Evolutionary conservation across 2,329 filamentous ascomycete genomes (phyloP).

Genomic region (Ophiostoma ulmi): DNA sequence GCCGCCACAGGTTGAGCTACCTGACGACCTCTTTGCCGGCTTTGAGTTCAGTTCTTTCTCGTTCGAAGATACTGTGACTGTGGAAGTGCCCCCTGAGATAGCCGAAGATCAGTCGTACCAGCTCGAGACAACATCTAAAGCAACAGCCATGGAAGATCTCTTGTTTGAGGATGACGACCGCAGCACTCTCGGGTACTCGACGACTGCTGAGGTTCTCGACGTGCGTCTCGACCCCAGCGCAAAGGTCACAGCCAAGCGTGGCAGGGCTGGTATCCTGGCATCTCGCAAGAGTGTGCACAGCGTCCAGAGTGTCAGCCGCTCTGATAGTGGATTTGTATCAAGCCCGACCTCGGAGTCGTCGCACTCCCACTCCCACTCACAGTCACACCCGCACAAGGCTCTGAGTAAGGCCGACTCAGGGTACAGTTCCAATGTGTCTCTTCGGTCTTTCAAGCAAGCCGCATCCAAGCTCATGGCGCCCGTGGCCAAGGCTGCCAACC

Average conservation of each 20-base stretch:
- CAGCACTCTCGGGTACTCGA: constrained; percentile 33
- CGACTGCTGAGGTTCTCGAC: constrained; percentile 37
- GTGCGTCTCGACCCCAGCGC: constrained; percentile 43
- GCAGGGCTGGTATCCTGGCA: constrained; percentile 8
- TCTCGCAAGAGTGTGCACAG: constrained; percentile 18
- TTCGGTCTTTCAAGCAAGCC: constrained; percentile 46
- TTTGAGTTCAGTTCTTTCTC: constrained; percentile 37
- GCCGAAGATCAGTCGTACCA: constrained; percentile 29
- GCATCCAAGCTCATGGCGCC: constrained; percentile 32
- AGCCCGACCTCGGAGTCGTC: constrained; percentile 42
- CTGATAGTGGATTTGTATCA: constrained; percentile 49
- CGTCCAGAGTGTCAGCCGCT: constrained; percentile 30
- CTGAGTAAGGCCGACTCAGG: constrained; percentile 57
- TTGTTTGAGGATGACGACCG: constrained; percentile 39
- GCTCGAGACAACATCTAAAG: constrained; percentile 29
- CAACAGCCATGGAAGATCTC: constrained; percentile 41
- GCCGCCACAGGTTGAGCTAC: constrained; percentile 21
- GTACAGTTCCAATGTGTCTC: constrained; percentile 56
- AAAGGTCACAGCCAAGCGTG: constrained; percentile 34
- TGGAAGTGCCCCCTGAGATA: constrained; percentile 28
- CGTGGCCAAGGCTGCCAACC: constrained; percentile 28
- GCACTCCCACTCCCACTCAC: background rate
- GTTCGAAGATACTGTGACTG: constrained; percentile 32
- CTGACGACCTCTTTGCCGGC: constrained; percentile 29
- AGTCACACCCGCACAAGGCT: constrained; percentile 34